A percentile compares a stretch with the other conserved stretches of the same genome.
phyloP scores from a whole-genome alignment of 352 stramenopile genomes.

The Globisporangium radiosum region DNA sequence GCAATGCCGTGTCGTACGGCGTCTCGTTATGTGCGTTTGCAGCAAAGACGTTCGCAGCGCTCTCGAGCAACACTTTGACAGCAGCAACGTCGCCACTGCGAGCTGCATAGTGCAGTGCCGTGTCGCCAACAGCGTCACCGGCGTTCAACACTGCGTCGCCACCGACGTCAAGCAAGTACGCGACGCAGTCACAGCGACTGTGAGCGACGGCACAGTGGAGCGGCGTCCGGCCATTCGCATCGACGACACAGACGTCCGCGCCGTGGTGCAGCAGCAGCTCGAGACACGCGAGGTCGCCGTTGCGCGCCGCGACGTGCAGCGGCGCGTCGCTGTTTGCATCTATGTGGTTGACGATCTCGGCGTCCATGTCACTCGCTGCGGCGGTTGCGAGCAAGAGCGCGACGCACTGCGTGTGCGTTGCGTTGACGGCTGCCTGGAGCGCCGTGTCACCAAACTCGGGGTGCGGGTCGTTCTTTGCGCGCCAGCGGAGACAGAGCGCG shows the following conservation, averaged over 20 bases:
- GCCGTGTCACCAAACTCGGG: constrained; percentile 81
- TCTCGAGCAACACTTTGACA: constrained; percentile 74
- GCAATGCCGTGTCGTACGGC: constrained; percentile 52
- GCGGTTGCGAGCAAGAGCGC: constrained; percentile 57
- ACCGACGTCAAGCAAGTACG: constrained; percentile 80
- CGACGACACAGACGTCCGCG: constrained; percentile 76
- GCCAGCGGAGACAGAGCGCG: constrained; percentile 62
- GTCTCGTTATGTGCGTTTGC: constrained; percentile 60
- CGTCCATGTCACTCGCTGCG: constrained; percentile 82
- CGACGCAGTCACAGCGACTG: constrained; percentile 58
- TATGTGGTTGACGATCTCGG: constrained; percentile 84
- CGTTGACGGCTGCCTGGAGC: constrained; percentile 68
- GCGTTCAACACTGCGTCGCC: constrained; percentile 77
- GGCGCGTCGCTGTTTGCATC: constrained; percentile 74
- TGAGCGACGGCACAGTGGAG: constrained; percentile 66
- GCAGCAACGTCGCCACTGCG: constrained; percentile 48
- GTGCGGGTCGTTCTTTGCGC: constrained; percentile 82
- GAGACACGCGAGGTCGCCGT: constrained; percentile 66
- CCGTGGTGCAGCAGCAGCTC: constrained; percentile 72
- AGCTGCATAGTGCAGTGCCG: constrained; percentile 67
- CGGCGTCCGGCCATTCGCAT: constrained; percentile 75
- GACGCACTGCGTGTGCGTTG: constrained; percentile 50
- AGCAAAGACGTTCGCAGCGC: constrained; percentile 58
- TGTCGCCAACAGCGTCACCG: constrained; percentile 69
- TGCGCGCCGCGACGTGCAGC: constrained; percentile 64